Evolutionary conservation across 2,329 filamentous ascomycete species (phyloP).

Genomic region (Fusarium sp.): DNA sequence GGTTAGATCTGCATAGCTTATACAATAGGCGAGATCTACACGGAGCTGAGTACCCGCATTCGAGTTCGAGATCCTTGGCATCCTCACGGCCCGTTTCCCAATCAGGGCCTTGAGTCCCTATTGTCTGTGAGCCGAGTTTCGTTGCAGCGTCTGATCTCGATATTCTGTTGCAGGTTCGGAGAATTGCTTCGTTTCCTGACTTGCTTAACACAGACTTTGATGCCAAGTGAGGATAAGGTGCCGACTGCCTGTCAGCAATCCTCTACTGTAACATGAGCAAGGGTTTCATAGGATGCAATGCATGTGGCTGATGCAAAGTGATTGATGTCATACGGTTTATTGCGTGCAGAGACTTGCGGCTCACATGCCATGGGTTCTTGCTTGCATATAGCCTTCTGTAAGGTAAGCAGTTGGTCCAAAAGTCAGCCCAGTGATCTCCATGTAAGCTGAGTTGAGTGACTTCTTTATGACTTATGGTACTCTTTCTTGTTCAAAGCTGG

Average conservation of each 20-base stretch:
- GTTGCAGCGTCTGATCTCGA: background rate
- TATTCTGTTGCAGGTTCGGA: background rate
- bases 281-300: too few species aligned
- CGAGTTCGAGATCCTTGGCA: background rate
- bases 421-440: too few species aligned
- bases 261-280: background rate
- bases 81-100: background rate
- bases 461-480: too few species aligned
- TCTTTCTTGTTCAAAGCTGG: too few species aligned
- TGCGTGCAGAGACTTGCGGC: background rate
- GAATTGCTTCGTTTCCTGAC: background rate
- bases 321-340: background rate
- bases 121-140: background rate
- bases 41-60: background rate
- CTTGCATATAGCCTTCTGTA: background rate
- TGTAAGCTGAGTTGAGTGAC: too few species aligned
- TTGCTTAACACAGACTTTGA: background rate
- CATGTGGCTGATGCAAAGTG: background rate
- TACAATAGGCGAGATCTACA: background rate
- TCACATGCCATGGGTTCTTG: background rate
- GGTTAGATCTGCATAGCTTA: rapidly evolving
- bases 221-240: background rate
- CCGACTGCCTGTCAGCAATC: background rate
- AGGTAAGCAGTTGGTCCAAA: background rate
- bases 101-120: rapidly evolving